Conservation (phyloP, 352 stramenopile genomes). For the Phytophthora constricta region DNA sequence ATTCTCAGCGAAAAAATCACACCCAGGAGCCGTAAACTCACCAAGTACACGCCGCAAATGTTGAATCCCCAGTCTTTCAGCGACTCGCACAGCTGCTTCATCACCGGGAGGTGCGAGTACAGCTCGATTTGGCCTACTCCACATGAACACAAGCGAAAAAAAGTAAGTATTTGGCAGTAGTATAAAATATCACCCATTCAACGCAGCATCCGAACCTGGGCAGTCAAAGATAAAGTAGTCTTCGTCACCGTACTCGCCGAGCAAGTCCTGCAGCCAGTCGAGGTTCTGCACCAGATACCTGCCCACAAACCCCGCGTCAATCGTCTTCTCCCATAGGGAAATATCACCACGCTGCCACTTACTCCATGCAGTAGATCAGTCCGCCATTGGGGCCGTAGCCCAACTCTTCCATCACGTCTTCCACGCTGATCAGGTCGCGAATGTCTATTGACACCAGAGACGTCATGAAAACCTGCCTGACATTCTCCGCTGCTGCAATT, state of each 20-base stretch:
- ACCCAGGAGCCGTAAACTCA: slow-evolving; percentile 20
- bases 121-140: slow-evolving; percentile 89
- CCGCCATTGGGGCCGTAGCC: slow-evolving; percentile 98
- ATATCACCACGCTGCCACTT: slow-evolving; percentile 40
- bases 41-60: slow-evolving; percentile 91
- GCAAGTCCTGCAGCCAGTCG: slow-evolving; percentile 95
- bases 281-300: slow-evolving; percentile 94
- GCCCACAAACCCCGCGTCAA: slow-evolving; percentile 9
- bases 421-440: slow-evolving; percentile 95
- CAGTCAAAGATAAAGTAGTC: slow-evolving; percentile 99
- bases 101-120: slow-evolving; percentile 91
- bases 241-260: slow-evolving; percentile 91
- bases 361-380: slow-evolving; percentile 99
- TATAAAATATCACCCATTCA: background rate
- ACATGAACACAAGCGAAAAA: slow-evolving; percentile 12
- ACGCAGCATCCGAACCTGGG: slow-evolving; percentile 79
- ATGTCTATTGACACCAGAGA: slow-evolving; percentile 88
- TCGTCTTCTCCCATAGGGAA: background rate
- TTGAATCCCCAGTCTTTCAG: slow-evolving; percentile 88
- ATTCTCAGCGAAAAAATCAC: no score
- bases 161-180: background rate
- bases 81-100: slow-evolving; percentile 88
- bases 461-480: no score
- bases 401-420: slow-evolving; percentile 98
- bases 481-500: no score